phyloP scores from a whole-genome alignment of 164 flowering plant genomes.

The Echeveria elegans region DNA sequence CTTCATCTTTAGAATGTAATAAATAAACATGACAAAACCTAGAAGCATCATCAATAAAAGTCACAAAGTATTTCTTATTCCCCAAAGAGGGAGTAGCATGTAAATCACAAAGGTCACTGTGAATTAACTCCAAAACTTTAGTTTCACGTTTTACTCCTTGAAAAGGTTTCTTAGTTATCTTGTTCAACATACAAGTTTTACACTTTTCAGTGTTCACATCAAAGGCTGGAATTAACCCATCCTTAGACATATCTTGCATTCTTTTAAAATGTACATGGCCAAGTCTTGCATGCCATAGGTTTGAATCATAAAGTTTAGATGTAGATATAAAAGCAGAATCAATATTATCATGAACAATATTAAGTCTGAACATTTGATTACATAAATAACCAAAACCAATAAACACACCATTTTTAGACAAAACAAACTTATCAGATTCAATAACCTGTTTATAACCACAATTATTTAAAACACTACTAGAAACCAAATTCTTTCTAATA shows the following conservation, averaged over 20 bases:
- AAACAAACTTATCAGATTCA: slow-evolving; percentile 10
- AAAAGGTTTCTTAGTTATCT: not conserved
- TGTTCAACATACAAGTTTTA: not conserved
- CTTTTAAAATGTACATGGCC: not conserved
- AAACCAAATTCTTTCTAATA: not conserved
- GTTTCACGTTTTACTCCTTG: not conserved
- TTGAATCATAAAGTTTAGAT: not conserved
- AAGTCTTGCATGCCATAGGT: slow-evolving; percentile 7
- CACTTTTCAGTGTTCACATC: not conserved
- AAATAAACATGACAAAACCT: too few relatives aligned
- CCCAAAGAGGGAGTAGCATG: too few relatives aligned
- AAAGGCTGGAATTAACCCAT: not conserved
- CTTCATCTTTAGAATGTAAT: too few relatives aligned
- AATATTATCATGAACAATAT: not conserved
- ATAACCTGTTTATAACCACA: not conserved
- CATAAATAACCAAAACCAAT: slow-evolving; percentile 4
- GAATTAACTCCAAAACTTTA: too few relatives aligned
- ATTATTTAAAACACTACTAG: not conserved
- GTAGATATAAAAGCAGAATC: not conserved
- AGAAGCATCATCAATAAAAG: too few relatives aligned
- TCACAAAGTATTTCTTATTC: too few relatives aligned
- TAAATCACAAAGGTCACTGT: too few relatives aligned
- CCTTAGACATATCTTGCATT: not conserved
- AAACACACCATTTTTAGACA: slow-evolving; percentile 10
- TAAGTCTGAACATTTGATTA: not conserved